Evolutionary conservation across 176 grass and related monocot genomes (phyloP), one percentile per base, ranked within the genome.

Genomic region (Juncus effusus): DNA sequence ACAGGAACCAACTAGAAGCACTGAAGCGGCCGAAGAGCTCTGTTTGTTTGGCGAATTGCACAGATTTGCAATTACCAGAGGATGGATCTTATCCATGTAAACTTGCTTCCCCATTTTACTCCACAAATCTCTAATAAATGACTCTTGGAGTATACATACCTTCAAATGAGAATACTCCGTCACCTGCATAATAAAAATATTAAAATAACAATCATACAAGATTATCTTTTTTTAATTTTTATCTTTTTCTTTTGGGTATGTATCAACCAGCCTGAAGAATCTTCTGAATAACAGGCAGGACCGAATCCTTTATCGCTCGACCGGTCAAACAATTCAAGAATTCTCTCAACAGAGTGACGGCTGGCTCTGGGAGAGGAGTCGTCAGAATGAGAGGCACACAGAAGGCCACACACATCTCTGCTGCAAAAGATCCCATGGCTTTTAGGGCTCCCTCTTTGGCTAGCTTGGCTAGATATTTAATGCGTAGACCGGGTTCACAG

Each of bases 241-340:
- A 40, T 13, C 12, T 78, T 62, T 64, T 53, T 64, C 13, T 70
- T 70, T 70, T 7, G 51, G 8, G 2, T 13, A 62, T 55, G 49
- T 51, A 79, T 84, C 67, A 85, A 96, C 92, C 76, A 78, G 87
- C 93, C 93, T 96, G 93, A 83, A 96, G 80, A 77, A 96, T 91
- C 67, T 91, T 96, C 77, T 96, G 87, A 91, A 96, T 85, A 59
- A 86, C 74, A 54, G 69, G 85, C 42, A 96, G 74, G 76, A 96
- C 73, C 58, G 75, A 82, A 59, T 81, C 77, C 69, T 82, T 91
- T 14, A 83, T 76, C 64, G 82, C 85, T 62, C 73, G 75, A 45
- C 62, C 75, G 59, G 59, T 96, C 63, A 96, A 81, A 76, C 84
- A 84, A 72, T 80, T 88, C 16, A 96, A 47, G 70, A 96, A 87